Base-by-base conservation (phyloP, 805 yeast genomes). In the Kodamaea neixiangensis region DNA sequence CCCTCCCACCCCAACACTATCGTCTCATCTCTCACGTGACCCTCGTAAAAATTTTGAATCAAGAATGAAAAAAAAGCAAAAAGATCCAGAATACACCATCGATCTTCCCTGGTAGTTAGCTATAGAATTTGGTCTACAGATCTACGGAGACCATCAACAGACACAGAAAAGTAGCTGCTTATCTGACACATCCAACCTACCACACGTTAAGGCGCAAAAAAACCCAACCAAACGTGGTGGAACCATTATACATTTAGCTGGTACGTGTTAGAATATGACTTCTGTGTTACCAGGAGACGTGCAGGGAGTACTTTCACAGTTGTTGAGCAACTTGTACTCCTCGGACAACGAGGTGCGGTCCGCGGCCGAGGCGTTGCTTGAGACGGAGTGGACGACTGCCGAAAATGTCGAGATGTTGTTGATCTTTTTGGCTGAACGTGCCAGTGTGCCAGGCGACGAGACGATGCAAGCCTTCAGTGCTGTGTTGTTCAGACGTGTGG, bases 401-500 rank as follows among this genome's bases (percentile, higher is more conserved):
- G 84, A 81, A 33, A 82, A 83, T 50, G 87, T 89, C 43, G 92
- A 86, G 57, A 66, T 84, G 51, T 72, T 93, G 42, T 74, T 93
- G 52, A 74, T 86, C 2, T 94, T 89, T 59, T 76, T 93, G 45
- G 91, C 97, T 3, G 88, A 87, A 64, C 92, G 86, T 60, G 83
- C 97, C 3, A 77, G 85, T 3, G 62, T 60, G 33, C 89, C 92
- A 9, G 71, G 75, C n/a, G 78, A 79, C 55, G 84, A 83, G 44
- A 74, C 79, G n/a, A 68, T 79, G 5, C 75, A 81, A 52, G 82
- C 93, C 0, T 85, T 91, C 61, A 77, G 94, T 13, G 96, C 97
- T 2, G 97, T 94, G 22, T 71, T 94, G 52, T 89, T 94, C 67
- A 80, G 99, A 66, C 82, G 97, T 62, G 80, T 90, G 56, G 91